Conservation (phyloP, 345 rosid species). For the Firmiana major region DNA sequence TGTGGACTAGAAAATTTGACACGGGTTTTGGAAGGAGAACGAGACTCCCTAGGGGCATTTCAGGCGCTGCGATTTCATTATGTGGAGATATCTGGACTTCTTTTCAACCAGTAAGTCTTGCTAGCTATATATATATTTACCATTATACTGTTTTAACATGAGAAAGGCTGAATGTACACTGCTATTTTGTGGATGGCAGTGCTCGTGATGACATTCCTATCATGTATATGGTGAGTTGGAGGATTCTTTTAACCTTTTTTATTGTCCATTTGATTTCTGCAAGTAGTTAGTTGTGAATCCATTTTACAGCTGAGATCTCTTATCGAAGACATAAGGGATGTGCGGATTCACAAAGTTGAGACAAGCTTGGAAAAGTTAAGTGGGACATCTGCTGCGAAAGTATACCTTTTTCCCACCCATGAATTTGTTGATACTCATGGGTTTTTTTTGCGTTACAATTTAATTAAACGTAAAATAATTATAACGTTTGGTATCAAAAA, state of each 20-base stretch:
- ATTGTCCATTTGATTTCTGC: conserved; percentile 2
- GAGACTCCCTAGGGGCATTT: conserved; percentile 80
- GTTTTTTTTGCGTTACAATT: too few relatives aligned
- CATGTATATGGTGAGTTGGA: conserved; percentile 65
- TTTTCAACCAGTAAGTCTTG: conserved; percentile 71
- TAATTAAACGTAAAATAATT: too few relatives aligned
- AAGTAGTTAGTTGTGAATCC: not conserved
- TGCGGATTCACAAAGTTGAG: conserved; percentile 88
- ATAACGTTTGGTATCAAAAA: too few relatives aligned
- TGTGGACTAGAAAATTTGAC: conserved; percentile 59
- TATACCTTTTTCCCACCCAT: conserved; percentile 23
- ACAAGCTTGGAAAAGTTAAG: conserved; percentile 80
- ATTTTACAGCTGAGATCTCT: conserved; percentile 71
- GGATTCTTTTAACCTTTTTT: conserved; percentile 9
- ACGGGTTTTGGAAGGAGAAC: conserved; percentile 73
- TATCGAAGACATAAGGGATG: conserved; percentile 89
- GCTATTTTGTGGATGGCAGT: conserved; percentile 39
- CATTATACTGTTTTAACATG: not conserved
- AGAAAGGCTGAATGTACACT: conserved; percentile 9
- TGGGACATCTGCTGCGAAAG: conserved; percentile 91
- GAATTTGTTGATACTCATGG: not conserved
- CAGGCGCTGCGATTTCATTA: conserved; percentile 82
- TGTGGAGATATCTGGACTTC: conserved; percentile 82
- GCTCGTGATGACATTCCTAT: conserved; percentile 91
- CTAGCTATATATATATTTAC: not conserved